Base-by-base conservation (phyloP, 768 basidiomycete species). In the Lentinus tigrinus region DNA sequence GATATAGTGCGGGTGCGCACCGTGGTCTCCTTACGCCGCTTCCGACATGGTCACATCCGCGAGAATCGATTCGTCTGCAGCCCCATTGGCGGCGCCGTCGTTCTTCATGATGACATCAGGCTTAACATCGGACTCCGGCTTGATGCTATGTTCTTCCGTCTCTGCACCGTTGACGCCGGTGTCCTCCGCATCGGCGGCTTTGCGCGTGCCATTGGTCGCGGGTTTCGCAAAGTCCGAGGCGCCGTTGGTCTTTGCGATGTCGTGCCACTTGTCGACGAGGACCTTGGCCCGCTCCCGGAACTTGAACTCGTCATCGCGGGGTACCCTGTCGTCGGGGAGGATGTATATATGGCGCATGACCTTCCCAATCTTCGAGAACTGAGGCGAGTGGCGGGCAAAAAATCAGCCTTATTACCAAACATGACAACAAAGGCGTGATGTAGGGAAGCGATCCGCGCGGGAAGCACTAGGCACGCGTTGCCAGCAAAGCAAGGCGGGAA, bases 261-360 rank as follows among this genome's bases (percentile, higher is more conserved):
- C 75, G 47, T 85, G 83, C 88, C 88, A 89, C 63, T 82, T 84
- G 59, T 86, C 80, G 60, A 92, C 86, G 17, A 93, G 77, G 24
- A 78, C 81, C 61, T 81, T 79, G 13, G 89, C 86, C 24, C 91
- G 84, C 7, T 84, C 80, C 31, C 83, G 81, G 77, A 93, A 89
- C 61, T 85, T 79, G 77, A 84, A 82, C 66, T 91, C 85, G 48
- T 83, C 79, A 60, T 84, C 78, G 38, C 76, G 76, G 4, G 91
- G 89, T 19, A 92, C 82, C 65, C 77, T 81, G 17, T 78, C 77
- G 36, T 75, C 72, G 5, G 71, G 43, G 8, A 90, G 78, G 7
- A 80, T 77, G 26, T 85, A 77, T 65, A 95, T 90, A 73, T 92
- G 90, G 65, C 91, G 89, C 89, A 95, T 91, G 34, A 95, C 91